These are phyloP conservation scores for Mycena belliarum DNA, from an alignment of 768 basidiomycete species.

Conservation along the genomic window DNA sequence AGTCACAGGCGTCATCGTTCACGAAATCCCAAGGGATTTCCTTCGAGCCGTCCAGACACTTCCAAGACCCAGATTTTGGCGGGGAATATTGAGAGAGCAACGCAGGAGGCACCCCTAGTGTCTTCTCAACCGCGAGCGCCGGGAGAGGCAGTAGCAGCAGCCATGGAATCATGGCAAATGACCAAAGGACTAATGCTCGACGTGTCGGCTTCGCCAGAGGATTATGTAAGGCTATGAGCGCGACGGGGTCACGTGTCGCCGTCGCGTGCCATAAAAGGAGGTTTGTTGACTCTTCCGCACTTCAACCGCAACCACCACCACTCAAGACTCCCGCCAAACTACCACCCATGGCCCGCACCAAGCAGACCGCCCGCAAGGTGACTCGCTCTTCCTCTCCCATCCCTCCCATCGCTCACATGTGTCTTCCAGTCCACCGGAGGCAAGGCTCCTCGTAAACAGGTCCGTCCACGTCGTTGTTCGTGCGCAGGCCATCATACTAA, in stretches of 20 bases:
- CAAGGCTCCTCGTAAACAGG: constrained; percentile 41
- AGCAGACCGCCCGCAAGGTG: constrained; percentile 25
- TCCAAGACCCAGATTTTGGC: constrained; percentile 59
- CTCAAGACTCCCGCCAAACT: constrained; percentile 4
- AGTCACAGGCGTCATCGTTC: constrained; percentile 96
- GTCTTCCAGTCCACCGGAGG: constrained; percentile 26
- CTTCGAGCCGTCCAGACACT: constrained; percentile 79
- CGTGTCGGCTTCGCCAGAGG: neutral
- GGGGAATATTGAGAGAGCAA: constrained; percentile 59
- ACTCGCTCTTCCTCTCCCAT: neutral
- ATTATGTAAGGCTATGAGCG: neutral
- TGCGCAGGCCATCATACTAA: neutral
- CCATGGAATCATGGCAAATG: constrained; percentile 31
- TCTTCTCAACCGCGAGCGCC: constrained; percentile 48
- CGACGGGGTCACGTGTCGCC: constrained; percentile 3
- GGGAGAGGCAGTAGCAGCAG: constrained; percentile 43
- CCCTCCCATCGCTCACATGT: neutral
- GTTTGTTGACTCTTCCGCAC: neutral
- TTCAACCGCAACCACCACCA: constrained; percentile 4
- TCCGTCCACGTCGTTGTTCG: constrained; percentile 21
- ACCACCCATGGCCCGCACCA: constrained; percentile 27
- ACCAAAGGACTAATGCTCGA: no score
- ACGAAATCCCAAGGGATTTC: constrained; percentile 78
- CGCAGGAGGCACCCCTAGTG: constrained; percentile 58
- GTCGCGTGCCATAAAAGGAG: neutral